Conservation (phyloP, 1,284 basidiomycete genomes). For the Porodaedalea pini region DNA sequence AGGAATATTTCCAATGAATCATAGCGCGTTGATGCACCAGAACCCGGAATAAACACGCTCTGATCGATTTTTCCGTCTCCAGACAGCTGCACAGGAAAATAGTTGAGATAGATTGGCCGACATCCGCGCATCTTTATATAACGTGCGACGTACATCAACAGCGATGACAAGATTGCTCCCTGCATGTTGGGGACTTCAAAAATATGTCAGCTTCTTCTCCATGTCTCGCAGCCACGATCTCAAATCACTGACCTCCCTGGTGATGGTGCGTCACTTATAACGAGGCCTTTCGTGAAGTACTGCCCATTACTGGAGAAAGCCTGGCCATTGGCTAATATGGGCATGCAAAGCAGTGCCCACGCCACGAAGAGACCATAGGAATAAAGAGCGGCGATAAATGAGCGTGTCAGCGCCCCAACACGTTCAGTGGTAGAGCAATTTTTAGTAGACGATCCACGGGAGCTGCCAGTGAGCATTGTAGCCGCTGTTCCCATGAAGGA, state of each 20-base stretch:
- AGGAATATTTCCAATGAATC: constrained; percentile 47
- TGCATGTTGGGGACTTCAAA: constrained; percentile 30
- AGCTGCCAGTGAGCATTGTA: neutral
- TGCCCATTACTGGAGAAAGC: constrained; percentile 36
- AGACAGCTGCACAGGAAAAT: constrained; percentile 36
- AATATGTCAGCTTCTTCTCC: neutral
- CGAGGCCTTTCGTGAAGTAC: constrained; percentile 44
- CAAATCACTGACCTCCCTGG: constrained; percentile 38
- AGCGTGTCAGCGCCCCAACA: neutral
- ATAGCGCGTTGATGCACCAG: constrained; percentile 37
- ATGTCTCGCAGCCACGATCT: neutral
- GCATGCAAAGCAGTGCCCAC: constrained; percentile 9
- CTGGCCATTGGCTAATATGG: constrained; percentile 27
- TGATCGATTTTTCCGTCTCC: constrained; percentile 41
- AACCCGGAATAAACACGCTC: constrained; percentile 35
- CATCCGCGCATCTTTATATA: neutral
- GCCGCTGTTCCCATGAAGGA: neutral
- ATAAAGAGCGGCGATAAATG: neutral
- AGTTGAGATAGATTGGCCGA: neutral
- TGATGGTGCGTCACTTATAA: constrained; percentile 45
- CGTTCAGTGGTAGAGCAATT: neutral
- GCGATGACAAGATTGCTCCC: constrained; percentile 39
- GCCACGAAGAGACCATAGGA: constrained; percentile 22
- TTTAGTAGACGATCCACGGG: neutral
- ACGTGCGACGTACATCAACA: constrained; percentile 37